Evolutionary conservation across 2,329 filamentous ascomycete species (phyloP).

Genomic region (Pyricularia sp.): DNA sequence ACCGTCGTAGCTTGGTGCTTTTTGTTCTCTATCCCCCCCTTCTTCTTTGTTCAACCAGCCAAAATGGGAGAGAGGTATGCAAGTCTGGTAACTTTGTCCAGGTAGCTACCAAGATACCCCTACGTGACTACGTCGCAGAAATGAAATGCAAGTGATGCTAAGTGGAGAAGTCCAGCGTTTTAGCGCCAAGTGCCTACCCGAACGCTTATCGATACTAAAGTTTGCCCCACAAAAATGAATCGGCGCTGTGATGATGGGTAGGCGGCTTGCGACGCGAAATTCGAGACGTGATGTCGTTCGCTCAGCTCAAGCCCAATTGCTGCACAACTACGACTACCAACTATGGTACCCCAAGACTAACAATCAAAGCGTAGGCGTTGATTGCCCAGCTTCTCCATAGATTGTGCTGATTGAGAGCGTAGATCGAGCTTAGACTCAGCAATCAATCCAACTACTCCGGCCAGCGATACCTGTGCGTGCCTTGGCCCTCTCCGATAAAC

Average conservation of each 20-base stretch:
- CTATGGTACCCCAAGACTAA: neutral
- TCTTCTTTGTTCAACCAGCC: no score
- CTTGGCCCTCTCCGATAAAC: neutral
- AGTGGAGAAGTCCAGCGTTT: neutral
- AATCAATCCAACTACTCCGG: neutral
- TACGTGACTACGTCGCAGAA: no score
- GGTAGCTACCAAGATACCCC: no score
- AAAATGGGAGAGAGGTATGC: no score
- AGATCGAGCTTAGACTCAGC: neutral
- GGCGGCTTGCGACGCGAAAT: conserved; percentile 1
- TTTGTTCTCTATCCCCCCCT: no score
- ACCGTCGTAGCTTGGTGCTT: no score
- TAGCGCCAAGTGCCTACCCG: neutral
- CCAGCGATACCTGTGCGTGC: neutral
- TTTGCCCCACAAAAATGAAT: neutral
- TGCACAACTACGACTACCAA: neutral
- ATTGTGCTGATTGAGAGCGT: neutral
- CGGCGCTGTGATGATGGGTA: neutral
- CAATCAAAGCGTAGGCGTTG: neutral
- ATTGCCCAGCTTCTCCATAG: neutral
- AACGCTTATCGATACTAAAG: neutral
- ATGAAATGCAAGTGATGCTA: neutral
- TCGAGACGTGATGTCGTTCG: neutral
- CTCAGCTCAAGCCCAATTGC: neutral
- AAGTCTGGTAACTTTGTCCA: no score